Base-by-base conservation (phyloP, 2,329 filamentous ascomycete genomes). In the Immersiporthe knoxdaviesiana region DNA sequence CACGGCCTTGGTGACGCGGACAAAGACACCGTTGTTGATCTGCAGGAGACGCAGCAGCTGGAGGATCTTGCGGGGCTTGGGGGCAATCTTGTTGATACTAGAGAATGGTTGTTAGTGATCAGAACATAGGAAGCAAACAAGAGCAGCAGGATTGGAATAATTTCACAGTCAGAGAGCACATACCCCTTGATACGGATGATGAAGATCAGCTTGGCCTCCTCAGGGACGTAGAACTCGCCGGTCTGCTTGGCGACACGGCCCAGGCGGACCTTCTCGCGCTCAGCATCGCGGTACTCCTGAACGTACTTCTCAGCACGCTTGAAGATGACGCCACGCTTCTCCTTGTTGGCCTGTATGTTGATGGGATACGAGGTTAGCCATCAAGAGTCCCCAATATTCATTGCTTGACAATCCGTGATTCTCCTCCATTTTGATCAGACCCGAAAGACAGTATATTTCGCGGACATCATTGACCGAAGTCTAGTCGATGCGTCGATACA, bases 21-120 rank as follows among this genome's bases (percentile, higher is more conserved):
- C 88, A 87, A 99, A 99, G 84, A 97, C 93, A 84, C 95, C 96
- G 84, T 97, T 98, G 93, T 99, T 99, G 92, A 99, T 99, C 89
- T 99, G 96, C 79, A 99, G 91, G 76, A 99, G 93, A 88, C 96
- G 95, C 83, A 99, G 94, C 72, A 99, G 93, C 87, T 99, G 96
- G 78, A 99, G 91, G 81, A 97, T 98, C 91, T 99, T 99, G 89
- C 96, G 94, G 85, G 97, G 97, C 92, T 99, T 98, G 78, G 96
- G 96, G 82, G 97, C 91, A 79, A 99, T 98, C 92, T 99, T 99
- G 93, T 98, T 98, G 94, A 99, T 98, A 97, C 95, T 91, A 73
- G 61, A 63, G n/a, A 12, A 7, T 12, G 12, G 10, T 12, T 47
- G 72, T 76, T 32, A 70, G 64, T 37, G 3, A 32, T 67, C 73